phyloP scores from a whole-genome alignment of 2,329 filamentous ascomycete species.

The Diaporthe vexans region DNA sequence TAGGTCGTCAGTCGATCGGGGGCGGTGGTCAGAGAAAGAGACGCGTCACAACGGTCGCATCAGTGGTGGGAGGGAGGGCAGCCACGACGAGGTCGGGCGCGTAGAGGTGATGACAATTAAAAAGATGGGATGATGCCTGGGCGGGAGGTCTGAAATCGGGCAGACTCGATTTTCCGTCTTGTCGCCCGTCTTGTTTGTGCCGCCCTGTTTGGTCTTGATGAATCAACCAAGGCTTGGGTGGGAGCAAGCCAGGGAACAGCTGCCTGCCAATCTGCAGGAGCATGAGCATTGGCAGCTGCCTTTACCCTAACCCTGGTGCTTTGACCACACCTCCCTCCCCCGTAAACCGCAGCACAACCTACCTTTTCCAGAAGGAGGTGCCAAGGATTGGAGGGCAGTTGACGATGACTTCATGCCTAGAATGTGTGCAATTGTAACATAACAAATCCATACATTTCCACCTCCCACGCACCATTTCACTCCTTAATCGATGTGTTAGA shows the following conservation, averaged over 20 bases:
- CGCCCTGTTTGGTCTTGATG: conserved; percentile 15
- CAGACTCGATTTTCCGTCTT: conserved; percentile 10
- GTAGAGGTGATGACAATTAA: conserved; percentile 3
- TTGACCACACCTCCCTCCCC: too few species aligned
- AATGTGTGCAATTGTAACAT: not conserved
- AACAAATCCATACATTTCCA: too few species aligned
- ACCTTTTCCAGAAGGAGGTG: not conserved
- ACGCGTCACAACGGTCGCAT: conserved; percentile 29
- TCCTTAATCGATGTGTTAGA: not conserved
- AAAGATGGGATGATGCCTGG: conserved; percentile 18
- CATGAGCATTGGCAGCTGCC: not conserved
- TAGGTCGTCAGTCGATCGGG: not conserved
- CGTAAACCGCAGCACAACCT: too few species aligned
- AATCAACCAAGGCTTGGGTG: conserved; percentile 22
- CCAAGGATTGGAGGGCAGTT: not conserved
- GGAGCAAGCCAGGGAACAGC: not conserved
- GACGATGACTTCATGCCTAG: not conserved
- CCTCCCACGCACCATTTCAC: too few species aligned
- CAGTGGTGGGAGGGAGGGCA: conserved; percentile 10
- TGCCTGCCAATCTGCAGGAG: not conserved
- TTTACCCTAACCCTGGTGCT: conserved; percentile 9
- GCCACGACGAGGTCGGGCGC: not conserved
- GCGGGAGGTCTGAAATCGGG: not conserved
- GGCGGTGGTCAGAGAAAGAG: conserved; percentile 12
- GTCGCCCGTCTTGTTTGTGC: conserved; percentile 11